Evolutionary conservation across 2,329 filamentous ascomycete species (phyloP).

Genomic region (Diaporthe velutina): DNA sequence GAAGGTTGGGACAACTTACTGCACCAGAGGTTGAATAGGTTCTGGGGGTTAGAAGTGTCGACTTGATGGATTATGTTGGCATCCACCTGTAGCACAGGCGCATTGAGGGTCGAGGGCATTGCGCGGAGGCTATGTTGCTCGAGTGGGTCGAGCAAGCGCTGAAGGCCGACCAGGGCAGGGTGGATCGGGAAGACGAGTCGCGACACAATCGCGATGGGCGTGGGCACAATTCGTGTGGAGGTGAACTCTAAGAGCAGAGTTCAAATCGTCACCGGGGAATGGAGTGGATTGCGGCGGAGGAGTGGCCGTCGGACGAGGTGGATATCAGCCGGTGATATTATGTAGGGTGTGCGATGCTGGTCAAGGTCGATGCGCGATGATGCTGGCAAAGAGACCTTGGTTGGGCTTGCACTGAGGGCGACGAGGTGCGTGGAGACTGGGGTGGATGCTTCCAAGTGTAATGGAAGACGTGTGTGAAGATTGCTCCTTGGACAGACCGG

Average conservation of each 20-base stretch:
- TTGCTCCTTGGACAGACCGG: conserved; percentile 11
- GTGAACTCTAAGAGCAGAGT: not conserved
- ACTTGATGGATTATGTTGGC: conserved; percentile 93
- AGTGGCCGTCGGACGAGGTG: not conserved
- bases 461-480: conserved; percentile 13
- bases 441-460: not conserved
- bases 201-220: conserved; percentile 42
- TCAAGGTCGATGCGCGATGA: conserved; percentile 25
- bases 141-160: conserved; percentile 50
- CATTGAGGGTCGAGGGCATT: conserved; percentile 89
- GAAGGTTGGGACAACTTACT: conserved; percentile 69
- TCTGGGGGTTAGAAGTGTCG: conserved; percentile 92
- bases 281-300: not conserved
- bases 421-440: not conserved
- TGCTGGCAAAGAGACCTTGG: conserved; percentile 15
- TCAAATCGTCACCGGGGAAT: conserved; percentile 36
- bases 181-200: conserved; percentile 42
- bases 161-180: conserved; percentile 41
- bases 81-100: conserved; percentile 91
- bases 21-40: conserved; percentile 97
- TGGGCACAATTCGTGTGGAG: conserved; percentile 18
- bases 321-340: conserved; percentile 11
- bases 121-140: conserved; percentile 53
- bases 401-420: conserved; percentile 9
- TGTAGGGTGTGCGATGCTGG: not conserved